phyloP scores from a whole-genome alignment of 2,329 filamentous ascomycete genomes.

The Aspergillus sp. region DNA sequence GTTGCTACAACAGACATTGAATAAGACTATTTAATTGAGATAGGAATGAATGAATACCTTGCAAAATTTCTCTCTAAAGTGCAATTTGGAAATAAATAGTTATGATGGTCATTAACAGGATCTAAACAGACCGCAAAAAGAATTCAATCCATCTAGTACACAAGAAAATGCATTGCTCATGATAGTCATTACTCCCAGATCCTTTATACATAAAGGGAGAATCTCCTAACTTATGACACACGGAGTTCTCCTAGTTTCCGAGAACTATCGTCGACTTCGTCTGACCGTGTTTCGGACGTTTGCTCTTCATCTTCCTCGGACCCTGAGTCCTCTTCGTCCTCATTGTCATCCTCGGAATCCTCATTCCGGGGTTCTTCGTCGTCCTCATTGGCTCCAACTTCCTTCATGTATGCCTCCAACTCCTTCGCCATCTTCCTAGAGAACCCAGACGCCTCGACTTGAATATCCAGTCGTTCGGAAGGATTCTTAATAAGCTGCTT shows the following conservation, averaged over 20 bases:
- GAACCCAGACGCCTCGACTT: conserved; percentile 88
- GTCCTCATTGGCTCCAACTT: conserved; percentile 54
- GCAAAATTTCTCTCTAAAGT: too few species aligned
- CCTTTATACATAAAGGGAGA: neutral
- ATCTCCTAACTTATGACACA: conserved; percentile 19
- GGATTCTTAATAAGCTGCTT: conserved; percentile 60
- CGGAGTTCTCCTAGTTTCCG: conserved; percentile 25
- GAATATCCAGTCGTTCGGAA: conserved; percentile 68
- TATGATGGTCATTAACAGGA: conserved; percentile 1
- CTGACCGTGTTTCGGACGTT: conserved; percentile 3
- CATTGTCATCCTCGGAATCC: conserved; percentile 36
- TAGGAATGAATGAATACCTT: too few species aligned
- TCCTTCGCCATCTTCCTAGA: conserved; percentile 97
- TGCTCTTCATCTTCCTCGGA: conserved; percentile 24
- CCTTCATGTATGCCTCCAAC: conserved; percentile 80
- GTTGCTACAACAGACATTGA: neutral
- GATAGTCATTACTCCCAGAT: conserved; percentile 19
- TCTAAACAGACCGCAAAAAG: conserved; percentile 5
- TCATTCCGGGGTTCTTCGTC: conserved; percentile 35
- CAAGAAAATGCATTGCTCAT: conserved; percentile 11
- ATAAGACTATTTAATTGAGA: neutral
- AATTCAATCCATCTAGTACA: neutral
- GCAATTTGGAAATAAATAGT: too few species aligned
- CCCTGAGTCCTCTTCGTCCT: conserved; percentile 21
- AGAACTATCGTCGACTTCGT: conserved; percentile 20